These are phyloP conservation scores for Ceratocystis ficicola DNA, from an alignment of 2,329 filamentous ascomycete species.

Conservation along the genomic window DNA sequence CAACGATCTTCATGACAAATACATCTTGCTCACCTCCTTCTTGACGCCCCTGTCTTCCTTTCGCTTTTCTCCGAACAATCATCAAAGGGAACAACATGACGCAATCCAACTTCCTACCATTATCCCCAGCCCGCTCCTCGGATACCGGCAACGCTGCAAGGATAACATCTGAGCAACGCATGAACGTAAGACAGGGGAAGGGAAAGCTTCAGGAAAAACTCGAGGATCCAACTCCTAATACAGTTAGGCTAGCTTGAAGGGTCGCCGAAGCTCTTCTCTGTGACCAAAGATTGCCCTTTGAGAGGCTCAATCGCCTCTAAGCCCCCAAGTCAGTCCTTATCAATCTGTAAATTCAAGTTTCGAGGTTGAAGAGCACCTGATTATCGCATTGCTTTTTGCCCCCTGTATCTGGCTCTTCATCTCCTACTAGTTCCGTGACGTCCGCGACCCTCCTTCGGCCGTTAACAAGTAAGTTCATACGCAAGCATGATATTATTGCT, in stretches of 20 bases:
- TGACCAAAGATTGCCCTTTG: no score
- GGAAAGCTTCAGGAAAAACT: neutral
- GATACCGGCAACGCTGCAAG: constrained; percentile 19
- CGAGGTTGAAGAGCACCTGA: neutral
- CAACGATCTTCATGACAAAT: neutral
- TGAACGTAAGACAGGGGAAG: constrained; percentile 11
- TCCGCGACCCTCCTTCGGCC: neutral
- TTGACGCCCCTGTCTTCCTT: neutral
- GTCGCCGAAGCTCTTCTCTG: neutral
- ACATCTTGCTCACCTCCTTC: neutral
- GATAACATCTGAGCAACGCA: constrained; percentile 11
- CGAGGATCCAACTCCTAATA: neutral
- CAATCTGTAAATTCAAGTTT: neutral
- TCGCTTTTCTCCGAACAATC: neutral
- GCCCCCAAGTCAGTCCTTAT: neutral
- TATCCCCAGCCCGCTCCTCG: constrained; percentile 3
- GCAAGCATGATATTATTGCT: neutral
- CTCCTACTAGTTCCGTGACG: neutral
- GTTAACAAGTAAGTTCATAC: neutral
- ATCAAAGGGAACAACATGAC: constrained; percentile 14
- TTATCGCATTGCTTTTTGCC: no score
- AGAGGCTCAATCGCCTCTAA: no score
- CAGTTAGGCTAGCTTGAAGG: no score
- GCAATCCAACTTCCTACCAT: neutral
- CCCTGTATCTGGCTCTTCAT: neutral